Conservation (phyloP, 768 basidiomycete genomes). For the Termitomyces heimii region DNA sequence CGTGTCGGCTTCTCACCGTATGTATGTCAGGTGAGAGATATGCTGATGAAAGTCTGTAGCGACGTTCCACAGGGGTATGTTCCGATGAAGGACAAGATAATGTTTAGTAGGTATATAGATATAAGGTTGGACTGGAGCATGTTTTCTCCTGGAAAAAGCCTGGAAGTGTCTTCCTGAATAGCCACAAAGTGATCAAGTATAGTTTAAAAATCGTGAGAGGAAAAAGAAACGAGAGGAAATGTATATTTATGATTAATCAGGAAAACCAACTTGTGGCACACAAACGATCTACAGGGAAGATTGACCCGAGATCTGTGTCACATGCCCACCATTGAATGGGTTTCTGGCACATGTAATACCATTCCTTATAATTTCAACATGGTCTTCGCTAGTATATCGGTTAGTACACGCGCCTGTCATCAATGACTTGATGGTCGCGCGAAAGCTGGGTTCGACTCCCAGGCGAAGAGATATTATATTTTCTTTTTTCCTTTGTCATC, state of each 20-base stretch:
- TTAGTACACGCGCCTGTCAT: slow-evolving; percentile 5
- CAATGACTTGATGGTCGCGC: neutral
- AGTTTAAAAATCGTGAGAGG: neutral
- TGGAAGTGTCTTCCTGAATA: neutral
- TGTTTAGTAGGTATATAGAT: neutral
- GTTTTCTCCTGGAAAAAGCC: too few species aligned
- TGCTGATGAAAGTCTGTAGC: neutral
- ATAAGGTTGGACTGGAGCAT: too few species aligned
- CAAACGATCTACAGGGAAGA: too few species aligned
- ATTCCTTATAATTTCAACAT: too few species aligned
- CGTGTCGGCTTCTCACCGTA: neutral
- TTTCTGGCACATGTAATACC: too few species aligned
- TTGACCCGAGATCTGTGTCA: too few species aligned
- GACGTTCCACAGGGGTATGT: neutral
- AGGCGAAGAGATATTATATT: neutral
- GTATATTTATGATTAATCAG: neutral
- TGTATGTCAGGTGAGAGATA: neutral
- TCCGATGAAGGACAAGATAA: too few species aligned
- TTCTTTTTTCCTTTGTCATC: neutral
- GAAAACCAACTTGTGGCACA: neutral
- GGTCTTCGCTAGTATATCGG: slow-evolving; percentile 4
- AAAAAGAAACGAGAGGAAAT: neutral
- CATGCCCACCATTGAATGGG: too few species aligned
- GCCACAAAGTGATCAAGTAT: too few species aligned
- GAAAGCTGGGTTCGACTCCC: slow-evolving; percentile 6